Base-by-base conservation (phyloP, 108 stramenopile species). In the Pseudonitzschia multiseries region DNA sequence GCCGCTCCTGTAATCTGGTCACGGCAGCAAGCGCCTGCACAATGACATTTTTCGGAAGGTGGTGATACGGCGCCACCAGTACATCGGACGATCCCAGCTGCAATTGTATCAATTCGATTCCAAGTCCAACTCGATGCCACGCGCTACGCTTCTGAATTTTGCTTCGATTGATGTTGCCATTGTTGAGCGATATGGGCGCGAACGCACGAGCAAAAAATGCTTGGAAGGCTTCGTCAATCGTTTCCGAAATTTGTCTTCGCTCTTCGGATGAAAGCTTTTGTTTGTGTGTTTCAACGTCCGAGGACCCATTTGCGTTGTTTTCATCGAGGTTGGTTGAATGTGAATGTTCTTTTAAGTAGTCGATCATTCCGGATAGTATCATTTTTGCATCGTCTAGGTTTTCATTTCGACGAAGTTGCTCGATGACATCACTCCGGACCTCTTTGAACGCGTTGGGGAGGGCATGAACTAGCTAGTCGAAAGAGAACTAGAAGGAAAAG, bases 1-100 rank as follows among this genome's bases (percentile, higher is more conserved):
- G 28, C 59, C 53, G 13, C 67, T 82, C 77, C 18, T 73, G 69
- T 15, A 80, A 33, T 59, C 63, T 70, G 50, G 89, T 83, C 36
- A 90, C 52, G 22, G 87, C 89, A 50, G 81, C 70, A 42, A 92
- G 62, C 15, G 87, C 88, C 48, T 78, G 57, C 17, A 86, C 15
- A 68, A 87, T 76, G 0, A 80, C 80, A n/a, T 64, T 62, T 63
- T 75, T 74, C 8, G 88, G 87, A 32, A 88, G 63, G 10, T 69
- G 42, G 71, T 87, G 69, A 70, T 77, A 89, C 5, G 88, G 88
- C 36, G 60, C 17, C 51, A 67, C 65, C 0, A 90, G 77, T 31
- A 62, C 27, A 31, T 46, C 27, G 57, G 69, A 71, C 52, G 81
- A 79, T 27, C 27, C 46, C 27, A 85, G 61, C 66, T 91, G 90